A percentile compares a stretch with the other conserved stretches of the same genome.
phyloP scores from a whole-genome alignment of 129 eudicot genomes.

The Centaurea solstitialis region DNA sequence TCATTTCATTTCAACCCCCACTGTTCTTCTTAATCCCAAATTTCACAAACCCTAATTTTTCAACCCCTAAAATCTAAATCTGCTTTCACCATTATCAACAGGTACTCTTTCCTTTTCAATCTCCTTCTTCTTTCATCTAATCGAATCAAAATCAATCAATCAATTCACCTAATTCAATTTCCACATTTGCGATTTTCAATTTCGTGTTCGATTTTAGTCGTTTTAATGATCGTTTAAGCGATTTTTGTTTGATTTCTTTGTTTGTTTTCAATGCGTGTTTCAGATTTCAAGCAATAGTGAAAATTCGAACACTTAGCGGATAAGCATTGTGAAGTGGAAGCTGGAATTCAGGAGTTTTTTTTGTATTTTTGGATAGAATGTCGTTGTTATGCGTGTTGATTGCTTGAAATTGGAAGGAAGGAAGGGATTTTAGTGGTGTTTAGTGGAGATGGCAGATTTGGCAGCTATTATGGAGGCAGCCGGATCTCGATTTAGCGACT shows the following conservation, averaged over 20 bases:
- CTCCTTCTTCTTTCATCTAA: neutral
- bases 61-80: conserved; percentile 17
- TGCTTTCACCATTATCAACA: neutral
- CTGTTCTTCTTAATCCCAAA: neutral
- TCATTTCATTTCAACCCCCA: neutral
- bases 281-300: conserved; percentile 30
- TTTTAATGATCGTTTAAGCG: conserved; percentile 12
- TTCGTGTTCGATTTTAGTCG: neutral
- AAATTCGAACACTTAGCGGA: conserved; percentile 12
- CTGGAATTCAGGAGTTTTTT: neutral
- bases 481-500: conserved; percentile 74
- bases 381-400: conserved; percentile 14
- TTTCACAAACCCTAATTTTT: conserved; percentile 29
- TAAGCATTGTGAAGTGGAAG: conserved; percentile 33
- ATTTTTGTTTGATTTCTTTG: neutral
- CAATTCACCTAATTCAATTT: neutral
- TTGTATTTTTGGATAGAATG: neutral
- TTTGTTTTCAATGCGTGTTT: conserved; percentile 22
- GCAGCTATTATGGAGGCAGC: conserved; percentile 81
- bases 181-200: conserved; percentile 10
- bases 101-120: conserved; percentile 31
- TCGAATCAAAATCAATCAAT: conserved; percentile 28
- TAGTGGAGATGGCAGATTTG: conserved; percentile 72
- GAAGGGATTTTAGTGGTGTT: neutral
- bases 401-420: conserved; percentile 12